These are phyloP conservation scores for Monosporozyma servazzii DNA, from an alignment of 805 yeast genomes.

Conservation along the genomic window DNA sequence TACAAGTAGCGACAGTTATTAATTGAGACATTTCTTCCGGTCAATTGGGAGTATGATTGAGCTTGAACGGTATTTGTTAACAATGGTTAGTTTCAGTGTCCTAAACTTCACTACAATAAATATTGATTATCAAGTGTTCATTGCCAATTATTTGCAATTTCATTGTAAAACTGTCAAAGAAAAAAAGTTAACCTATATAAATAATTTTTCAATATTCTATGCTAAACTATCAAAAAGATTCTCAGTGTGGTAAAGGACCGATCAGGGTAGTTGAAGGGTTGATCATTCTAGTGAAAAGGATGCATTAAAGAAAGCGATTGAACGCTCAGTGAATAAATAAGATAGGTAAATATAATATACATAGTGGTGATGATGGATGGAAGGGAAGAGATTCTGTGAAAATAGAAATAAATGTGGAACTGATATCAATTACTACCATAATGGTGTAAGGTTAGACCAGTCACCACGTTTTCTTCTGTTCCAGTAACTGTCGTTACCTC, in stretches of 20 bases:
- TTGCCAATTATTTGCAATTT: neutral
- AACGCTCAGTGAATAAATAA: neutral
- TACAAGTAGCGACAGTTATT: slow-evolving; percentile 87
- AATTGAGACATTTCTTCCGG: slow-evolving; percentile 60
- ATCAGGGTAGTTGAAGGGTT: neutral
- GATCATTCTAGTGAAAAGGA: neutral
- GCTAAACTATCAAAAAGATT: neutral
- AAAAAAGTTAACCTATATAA: neutral
- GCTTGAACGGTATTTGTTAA: neutral
- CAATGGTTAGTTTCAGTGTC: neutral
- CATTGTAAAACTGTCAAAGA: neutral
- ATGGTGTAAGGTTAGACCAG: slow-evolving; percentile 46
- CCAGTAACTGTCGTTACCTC: slow-evolving; percentile 70
- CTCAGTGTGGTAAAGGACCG: neutral
- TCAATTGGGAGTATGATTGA: neutral
- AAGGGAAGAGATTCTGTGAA: neutral
- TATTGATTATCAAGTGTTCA: neutral
- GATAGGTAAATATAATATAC: neutral
- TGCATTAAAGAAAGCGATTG: neutral
- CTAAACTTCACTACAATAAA: neutral
- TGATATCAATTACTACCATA: slow-evolving; percentile 41
- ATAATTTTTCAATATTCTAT: neutral
- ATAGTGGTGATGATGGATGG: neutral
- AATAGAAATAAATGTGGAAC: neutral
- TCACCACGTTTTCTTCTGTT: slow-evolving; percentile 53